Conservation (phyloP, 1,284 basidiomycete species). For the Phenoliferia sp. region DNA sequence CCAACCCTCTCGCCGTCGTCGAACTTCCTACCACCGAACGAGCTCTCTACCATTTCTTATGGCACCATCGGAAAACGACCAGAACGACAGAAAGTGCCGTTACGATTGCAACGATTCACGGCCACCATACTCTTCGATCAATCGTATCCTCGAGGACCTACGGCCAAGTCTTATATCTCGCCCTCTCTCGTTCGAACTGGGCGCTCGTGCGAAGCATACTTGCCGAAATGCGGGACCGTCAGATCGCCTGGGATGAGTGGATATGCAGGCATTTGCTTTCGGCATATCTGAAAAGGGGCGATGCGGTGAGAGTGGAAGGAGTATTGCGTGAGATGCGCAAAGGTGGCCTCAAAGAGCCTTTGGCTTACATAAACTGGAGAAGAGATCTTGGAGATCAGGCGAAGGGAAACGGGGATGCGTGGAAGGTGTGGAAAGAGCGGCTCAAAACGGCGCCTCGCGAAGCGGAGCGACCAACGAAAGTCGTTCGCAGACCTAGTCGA, state of each 20-base stretch:
- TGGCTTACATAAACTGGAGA: neutral
- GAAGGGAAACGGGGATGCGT: neutral
- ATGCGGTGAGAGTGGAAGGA: neutral
- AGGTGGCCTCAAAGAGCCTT: neutral
- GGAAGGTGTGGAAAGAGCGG: neutral
- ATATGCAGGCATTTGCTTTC: conserved; percentile 4
- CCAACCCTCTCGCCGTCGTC: too few relatives aligned
- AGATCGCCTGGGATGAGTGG: neutral
- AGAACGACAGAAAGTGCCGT: neutral
- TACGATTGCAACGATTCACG: neutral
- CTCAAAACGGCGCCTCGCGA: neutral
- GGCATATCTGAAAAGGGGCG: conserved; percentile 8
- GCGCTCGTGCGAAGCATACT: conserved; percentile 8
- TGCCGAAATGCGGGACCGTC: conserved; percentile 8
- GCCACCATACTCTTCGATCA: neutral
- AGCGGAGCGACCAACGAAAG: neutral
- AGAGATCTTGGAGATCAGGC: neutral
- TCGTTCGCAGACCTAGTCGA: neutral
- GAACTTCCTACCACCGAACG: neutral
- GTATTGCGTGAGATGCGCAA: neutral
- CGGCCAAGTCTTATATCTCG: conserved; percentile 7
- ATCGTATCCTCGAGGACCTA: neutral
- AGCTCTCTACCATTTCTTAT: neutral
- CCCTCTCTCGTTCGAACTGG: neutral
- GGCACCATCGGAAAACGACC: neutral